Evolutionary conservation across 176 grass and related monocot species (phyloP), one percentile per base, ranked within the genome.

Genomic region (Pharus latifolius): DNA sequence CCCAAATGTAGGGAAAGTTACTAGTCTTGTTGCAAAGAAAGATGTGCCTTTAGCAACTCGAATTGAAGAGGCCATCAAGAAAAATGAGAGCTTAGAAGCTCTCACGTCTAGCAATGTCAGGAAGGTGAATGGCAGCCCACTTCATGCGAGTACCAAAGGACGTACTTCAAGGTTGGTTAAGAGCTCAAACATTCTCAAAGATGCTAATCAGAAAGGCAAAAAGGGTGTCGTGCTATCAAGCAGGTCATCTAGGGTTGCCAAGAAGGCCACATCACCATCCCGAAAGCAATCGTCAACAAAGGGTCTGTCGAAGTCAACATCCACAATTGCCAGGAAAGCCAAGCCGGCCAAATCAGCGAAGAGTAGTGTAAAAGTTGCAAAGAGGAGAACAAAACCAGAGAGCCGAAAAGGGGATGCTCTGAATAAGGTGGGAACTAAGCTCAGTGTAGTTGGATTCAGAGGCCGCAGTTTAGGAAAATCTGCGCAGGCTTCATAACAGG

Each of bases 81-180:
- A 90, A 82, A 99, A 99, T 8, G 90, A 94, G 72, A 99, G 95
- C 58, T 83, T 99, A 58, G 95, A 99, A 84, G 72, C 95, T 29
- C 83, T 99, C 15, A 88, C 75, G 1, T 78, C 72, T 19, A 64
- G 57, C 61, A 81, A 54, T 53, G 81, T 93, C 18, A 88, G 84
- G 80, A 99, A 71, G 53, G 73, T 59, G 19, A 12, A 58, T 3
- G 3, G 14, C 32, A 91, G 46, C 46, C 54, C 81, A 16, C 67
- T 62, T 22, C 74, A 67, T 47, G 50, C n/a, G 18, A 79, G 46
- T 73, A 32, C 16, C 9, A 85, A 77, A 59, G 87, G 89, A 65
- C 75, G 57, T 68, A 70, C 61, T 42, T 46, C 62, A 42, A 92
- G 65, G 68, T 25, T 18, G 12, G 51, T 6, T 7, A 85, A 81